phyloP scores from a whole-genome alignment of 1,284 basidiomycete species.

The Ceratobasidium sp. region DNA sequence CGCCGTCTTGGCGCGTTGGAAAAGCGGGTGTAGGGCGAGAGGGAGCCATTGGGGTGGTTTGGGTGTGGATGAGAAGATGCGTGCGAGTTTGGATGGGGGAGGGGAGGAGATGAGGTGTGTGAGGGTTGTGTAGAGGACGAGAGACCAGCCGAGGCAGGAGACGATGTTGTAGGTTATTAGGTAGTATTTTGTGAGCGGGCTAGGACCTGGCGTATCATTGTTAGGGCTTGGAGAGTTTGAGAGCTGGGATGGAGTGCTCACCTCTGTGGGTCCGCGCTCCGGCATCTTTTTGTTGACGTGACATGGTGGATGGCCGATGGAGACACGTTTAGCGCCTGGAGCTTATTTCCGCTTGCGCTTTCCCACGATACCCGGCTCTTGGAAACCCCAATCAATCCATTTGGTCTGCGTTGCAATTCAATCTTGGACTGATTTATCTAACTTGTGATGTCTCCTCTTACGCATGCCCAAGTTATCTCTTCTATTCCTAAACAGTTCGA shows the following conservation, averaged over 20 bases:
- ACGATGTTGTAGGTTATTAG: slow-evolving; percentile 81
- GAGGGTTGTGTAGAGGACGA: slow-evolving; percentile 67
- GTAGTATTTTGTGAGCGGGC: slow-evolving; percentile 60
- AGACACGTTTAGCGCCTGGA: not conserved
- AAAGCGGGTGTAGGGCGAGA: slow-evolving; percentile 47
- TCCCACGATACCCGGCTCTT: slow-evolving; percentile 14
- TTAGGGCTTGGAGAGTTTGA: too few relatives aligned
- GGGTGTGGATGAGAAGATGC: slow-evolving; percentile 49
- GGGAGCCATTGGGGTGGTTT: slow-evolving; percentile 48
- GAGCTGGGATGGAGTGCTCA: not conserved
- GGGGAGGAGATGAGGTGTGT: slow-evolving; percentile 61
- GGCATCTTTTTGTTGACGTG: not conserved
- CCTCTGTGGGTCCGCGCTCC: not conserved
- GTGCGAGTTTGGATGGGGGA: slow-evolving; percentile 53
- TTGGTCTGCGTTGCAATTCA: not conserved
- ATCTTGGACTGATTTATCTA: not conserved
- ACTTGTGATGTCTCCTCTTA: slow-evolving; percentile 7
- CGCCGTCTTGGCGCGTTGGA: slow-evolving; percentile 62
- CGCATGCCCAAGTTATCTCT: slow-evolving; percentile 62
- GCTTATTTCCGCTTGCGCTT: not conserved
- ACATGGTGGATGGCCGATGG: not conserved
- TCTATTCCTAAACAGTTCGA: slow-evolving; percentile 69
- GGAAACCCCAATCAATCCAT: too few relatives aligned
- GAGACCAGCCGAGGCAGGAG: slow-evolving; percentile 77
- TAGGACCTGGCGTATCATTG: not conserved